Evolutionary conservation across 2,329 filamentous ascomycete genomes (phyloP), one percentile per base, ranked within the genome.

Genomic region (Diplodia scrobiculata): DNA sequence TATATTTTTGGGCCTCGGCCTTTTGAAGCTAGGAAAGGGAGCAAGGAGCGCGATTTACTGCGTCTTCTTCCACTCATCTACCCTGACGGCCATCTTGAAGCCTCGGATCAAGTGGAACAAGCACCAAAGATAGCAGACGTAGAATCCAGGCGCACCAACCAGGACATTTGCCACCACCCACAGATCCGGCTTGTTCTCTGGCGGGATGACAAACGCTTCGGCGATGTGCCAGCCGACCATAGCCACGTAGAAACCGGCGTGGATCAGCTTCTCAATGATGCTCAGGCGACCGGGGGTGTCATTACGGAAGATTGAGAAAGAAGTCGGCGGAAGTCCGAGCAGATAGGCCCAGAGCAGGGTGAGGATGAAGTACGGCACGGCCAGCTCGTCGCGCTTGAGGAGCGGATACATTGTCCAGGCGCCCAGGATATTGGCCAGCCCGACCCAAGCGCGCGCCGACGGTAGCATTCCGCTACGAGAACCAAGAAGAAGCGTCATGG

Each of bases 361-460:
- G 34, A 98, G 80, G 13, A 97, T 90, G 41, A 87, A 85, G 74
- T 99, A 99, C 0, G 96, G 95, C 10, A 97, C 83, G 13, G 85
- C 83, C 9, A 99, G 82, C 51, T 93, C 90, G 67, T 98, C 95
- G 54, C 94, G 87, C 72, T 90, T 87, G 41, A 99, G 85, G 6
- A 99, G 82, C 0, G 95, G 95, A 74, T 92, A 99, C 86, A 98
- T 89, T 5, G 95, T 98, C 92, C 92, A 97, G 36, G 86, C 86
- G 9, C 90, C 94, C 11, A 97, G 84, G 14, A 95, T 84, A 74
- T 99, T 99, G 64, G 92, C 93, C 74, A 96, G 96, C n/a, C 93
- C 93, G 4, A 98, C 89, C 95, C 95, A 99, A 1, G 91, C 88
- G 58, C 95, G 86, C 19, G 86, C 87, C 63, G 89, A 87, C 67